Conservation (phyloP, 257 asterid species). For the Nicotiana tomentosiformis region DNA sequence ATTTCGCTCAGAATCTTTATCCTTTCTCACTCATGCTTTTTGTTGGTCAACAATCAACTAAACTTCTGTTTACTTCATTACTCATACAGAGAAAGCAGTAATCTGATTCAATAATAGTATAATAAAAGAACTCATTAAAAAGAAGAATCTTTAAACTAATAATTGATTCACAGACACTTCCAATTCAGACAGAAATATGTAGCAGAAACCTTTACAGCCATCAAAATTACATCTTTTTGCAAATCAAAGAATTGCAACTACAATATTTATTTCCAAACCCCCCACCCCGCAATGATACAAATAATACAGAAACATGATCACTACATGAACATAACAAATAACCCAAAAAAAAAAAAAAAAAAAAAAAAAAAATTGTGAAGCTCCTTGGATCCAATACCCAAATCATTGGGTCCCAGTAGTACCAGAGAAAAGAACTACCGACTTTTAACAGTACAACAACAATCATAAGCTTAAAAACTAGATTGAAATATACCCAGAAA, state of each 20-base stretch:
- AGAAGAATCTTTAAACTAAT: neutral
- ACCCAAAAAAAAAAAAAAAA: too few relatives aligned
- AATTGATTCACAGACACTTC: neutral
- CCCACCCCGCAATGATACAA: too few relatives aligned
- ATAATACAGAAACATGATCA: neutral
- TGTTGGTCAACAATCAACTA: neutral
- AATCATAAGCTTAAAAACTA: neutral
- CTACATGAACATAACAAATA: neutral
- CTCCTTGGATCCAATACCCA: neutral
- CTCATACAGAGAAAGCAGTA: neutral
- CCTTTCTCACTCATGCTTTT: neutral
- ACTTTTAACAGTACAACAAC: neutral
- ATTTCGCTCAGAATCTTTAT: neutral
- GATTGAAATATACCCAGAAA: constrained; percentile 17
- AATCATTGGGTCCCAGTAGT: neutral
- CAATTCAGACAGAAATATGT: neutral
- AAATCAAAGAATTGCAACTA: neutral
- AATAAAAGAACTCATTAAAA: neutral
- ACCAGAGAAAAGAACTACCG: neutral
- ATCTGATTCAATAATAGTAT: neutral
- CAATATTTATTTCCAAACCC: neutral
- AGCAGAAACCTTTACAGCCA: neutral
- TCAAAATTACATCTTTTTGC: neutral
- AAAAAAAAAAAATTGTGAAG: neutral
- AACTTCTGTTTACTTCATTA: neutral